Evolutionary conservation across 305 asterid genomes (phyloP), one percentile per base, ranked within the genome.

Genomic region (Fraxinus sp.): DNA sequence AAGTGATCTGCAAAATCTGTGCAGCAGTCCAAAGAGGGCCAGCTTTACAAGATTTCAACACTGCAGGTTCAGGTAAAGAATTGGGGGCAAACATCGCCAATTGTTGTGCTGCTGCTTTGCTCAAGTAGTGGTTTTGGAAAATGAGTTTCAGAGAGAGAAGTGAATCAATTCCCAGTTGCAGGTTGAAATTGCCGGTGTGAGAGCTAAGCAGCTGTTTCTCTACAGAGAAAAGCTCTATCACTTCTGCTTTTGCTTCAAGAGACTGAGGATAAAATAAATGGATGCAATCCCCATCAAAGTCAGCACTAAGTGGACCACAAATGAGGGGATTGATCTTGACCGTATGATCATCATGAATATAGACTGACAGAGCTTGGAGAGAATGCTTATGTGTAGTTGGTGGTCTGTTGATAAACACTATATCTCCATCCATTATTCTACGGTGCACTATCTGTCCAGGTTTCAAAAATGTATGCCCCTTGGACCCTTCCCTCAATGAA

Each of bases 331-430:
- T 97, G 87, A 97, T 97, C 87, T 97, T 97, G 33, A 97, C 98
- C 0, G 98, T 92, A 73, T 97, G 99, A 82, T 95, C 98, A 16
- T 92, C 95, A 3, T 97, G 99, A 77, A 97, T 85, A 78, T 93
- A 97, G 0, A 97, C 98, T 0, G 95, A 86, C 49, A 97, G 83
- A 2, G 98, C 99, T 84, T 97, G 99, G 77, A 97, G 88, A 16
- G 99, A 95, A 83, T 97, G 99, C 83, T 97, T 97, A 84, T 97
- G 99, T 2, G 99, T 97, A 4, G 99, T 97, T 5, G 99, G 98
- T 75, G 99, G 99, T 83, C 99, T 89, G 73, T 97, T 95, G 79
- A 95, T 92, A 86, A 97, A 97, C 64, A 95, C 98, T 32, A 88
- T 90, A 86, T 97, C 99, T 43, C 99, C 98, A 82, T 97, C 98